Base-by-base conservation (phyloP, 1,284 basidiomycete species). In the Ganoderma meredithae region DNA sequence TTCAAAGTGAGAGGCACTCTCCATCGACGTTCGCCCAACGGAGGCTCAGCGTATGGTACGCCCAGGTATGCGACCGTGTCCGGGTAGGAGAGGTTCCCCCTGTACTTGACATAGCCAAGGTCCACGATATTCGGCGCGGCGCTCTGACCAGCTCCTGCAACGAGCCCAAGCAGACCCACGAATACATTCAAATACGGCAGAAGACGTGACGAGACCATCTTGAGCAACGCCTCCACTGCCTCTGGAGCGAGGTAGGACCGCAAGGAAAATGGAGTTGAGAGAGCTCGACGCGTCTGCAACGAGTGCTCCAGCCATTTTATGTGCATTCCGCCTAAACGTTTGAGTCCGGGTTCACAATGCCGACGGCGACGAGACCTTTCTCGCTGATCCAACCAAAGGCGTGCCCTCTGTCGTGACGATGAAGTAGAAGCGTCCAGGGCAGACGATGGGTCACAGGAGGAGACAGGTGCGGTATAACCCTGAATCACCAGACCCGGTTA, bases 31-130 rank as follows among this genome's bases (percentile, higher is more conserved):
- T 78, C 69, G 2, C 78, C 79, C 6, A 79, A 60, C 0, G 84
- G 84, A 6, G 82, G 80, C 69, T 84, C 79, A 3, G 83, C 83
- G 67, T 83, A 85, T 3, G 83, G 84, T 8, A 85, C 74, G 13
- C 84, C 84, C 9, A 83, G 77, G 72, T 86, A 92, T 0, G 87
- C 87, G 9, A 88, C 85, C 5, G 86, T 83, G 69, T 87, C 84
- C 1, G 85, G 82, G 70, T 80, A 85, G 0, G 84, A 83, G 17
- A 80, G 77, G 70, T 87, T 88, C 3, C 88, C 89, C 0, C 80
- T 79, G 73, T 90, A 82, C 43, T 75, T 76, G 1, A 73, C 78
- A 47, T 79, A 80, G 7, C 78, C 78, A 2, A 77, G 65, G 66
- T 79, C 76, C 27, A 79, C 76, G n/a, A 79, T 61, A 53, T 71